Evolutionary conservation across 2,329 filamentous ascomycete species (phyloP).

Genomic region (Fusarium nodosum): DNA sequence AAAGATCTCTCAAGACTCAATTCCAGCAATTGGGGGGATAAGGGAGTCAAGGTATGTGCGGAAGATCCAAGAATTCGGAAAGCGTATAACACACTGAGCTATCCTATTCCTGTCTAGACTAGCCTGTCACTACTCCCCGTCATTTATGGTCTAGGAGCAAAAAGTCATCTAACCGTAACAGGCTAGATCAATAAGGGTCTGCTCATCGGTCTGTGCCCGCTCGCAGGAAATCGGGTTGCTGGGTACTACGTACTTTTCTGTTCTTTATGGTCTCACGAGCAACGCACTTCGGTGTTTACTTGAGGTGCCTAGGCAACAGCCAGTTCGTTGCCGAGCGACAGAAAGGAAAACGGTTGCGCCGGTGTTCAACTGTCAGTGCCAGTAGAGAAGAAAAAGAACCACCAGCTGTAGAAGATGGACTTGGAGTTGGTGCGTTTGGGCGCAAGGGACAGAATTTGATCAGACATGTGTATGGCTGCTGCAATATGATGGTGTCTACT

Average conservation of each 20-base stretch:
- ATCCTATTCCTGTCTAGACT: neutral
- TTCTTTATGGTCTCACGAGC: neutral
- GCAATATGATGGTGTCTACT: neutral
- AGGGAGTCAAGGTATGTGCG: neutral
- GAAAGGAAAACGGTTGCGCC: neutral
- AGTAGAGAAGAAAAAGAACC: neutral
- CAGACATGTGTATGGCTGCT: neutral
- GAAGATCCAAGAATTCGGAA: constrained; percentile 17
- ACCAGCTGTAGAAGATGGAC: neutral
- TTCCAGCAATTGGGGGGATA: constrained; percentile 1
- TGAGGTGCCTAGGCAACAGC: no score
- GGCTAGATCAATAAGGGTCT: neutral
- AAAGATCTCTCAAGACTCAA: neutral
- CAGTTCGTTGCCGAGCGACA: neutral
- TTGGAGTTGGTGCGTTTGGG: neutral
- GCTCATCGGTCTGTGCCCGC: neutral
- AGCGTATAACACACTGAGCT: neutral
- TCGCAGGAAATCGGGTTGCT: neutral
- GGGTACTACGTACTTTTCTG: neutral
- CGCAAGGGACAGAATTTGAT: neutral
- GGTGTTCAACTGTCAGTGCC: neutral
- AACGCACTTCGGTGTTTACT: neutral
- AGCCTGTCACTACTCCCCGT: neutral
- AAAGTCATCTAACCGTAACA: neutral
- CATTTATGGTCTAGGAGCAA: neutral